Conservation (phyloP, 192 early-diverging fungal species). For the Linnemannia hyalina region DNA sequence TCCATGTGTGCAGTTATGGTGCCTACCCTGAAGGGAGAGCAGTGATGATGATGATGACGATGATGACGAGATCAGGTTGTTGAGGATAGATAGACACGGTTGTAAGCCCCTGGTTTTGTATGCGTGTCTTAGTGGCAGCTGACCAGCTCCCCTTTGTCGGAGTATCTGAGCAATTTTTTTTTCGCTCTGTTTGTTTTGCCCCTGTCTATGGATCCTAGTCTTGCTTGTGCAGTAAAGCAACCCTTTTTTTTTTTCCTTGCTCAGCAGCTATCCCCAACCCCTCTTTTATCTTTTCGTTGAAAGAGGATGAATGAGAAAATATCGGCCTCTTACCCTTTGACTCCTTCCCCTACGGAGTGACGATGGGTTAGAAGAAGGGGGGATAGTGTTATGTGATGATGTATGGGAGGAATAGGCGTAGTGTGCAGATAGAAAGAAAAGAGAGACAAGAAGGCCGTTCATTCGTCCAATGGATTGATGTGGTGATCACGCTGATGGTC, state of each 20-base stretch:
- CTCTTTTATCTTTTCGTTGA: neutral
- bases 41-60: neutral
- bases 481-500: conserved; percentile 15
- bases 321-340: neutral
- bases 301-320: neutral
- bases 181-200: neutral
- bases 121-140: neutral
- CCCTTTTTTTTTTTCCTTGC: neutral
- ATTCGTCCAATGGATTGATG: conserved; percentile 11
- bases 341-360: too few relatives aligned
- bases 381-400: neutral
- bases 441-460: neutral
- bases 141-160: conserved; percentile 4
- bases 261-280: neutral
- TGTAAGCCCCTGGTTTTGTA: conserved; percentile 5
- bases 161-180: neutral
- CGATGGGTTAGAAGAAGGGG: too few relatives aligned
- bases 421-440: neutral
- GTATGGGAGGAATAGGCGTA: neutral
- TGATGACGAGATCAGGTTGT: neutral
- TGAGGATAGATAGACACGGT: neutral
- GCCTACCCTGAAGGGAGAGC: neutral
- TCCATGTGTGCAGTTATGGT: neutral
- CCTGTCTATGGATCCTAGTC: neutral
- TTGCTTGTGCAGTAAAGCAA: neutral